Evolutionary conservation across 2,329 filamentous ascomycete genomes (phyloP).

Genomic region (Arthroderma uncinatum): DNA sequence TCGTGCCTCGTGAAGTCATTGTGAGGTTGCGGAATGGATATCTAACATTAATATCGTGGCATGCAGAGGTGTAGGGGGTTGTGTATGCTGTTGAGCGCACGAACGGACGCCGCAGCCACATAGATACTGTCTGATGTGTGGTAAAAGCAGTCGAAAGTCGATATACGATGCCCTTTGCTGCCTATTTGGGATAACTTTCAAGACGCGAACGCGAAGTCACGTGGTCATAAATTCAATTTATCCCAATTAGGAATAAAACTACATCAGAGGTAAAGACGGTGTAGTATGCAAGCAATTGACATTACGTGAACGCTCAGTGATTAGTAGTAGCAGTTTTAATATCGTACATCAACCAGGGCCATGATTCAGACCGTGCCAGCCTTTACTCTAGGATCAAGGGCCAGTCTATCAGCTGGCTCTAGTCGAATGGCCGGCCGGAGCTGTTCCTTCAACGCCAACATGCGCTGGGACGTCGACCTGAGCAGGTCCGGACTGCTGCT

Average conservation of each 20-base stretch:
- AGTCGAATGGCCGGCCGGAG: constrained; percentile 48
- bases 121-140: background rate
- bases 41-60: background rate
- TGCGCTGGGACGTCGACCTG: constrained; percentile 43
- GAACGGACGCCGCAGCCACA: background rate
- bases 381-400: constrained; percentile 50
- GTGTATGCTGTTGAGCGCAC: background rate
- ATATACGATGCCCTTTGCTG: background rate
- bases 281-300: background rate
- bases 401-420: constrained; percentile 46
- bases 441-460: constrained; percentile 44
- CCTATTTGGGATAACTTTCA: background rate
- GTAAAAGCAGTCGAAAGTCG: background rate
- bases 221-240: constrained; percentile 2
- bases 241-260: background rate
- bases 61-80: background rate
- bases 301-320: constrained; percentile 1
- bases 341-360: background rate
- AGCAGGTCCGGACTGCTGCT: constrained; percentile 44
- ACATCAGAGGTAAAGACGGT: background rate
- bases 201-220: background rate
- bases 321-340: background rate
- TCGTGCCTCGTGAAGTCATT: constrained; percentile 8
- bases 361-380: constrained; percentile 21
- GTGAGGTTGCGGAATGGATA: background rate